phyloP scores from a whole-genome alignment of 2,329 filamentous ascomycete species.

The Aspergillus fischeri region DNA sequence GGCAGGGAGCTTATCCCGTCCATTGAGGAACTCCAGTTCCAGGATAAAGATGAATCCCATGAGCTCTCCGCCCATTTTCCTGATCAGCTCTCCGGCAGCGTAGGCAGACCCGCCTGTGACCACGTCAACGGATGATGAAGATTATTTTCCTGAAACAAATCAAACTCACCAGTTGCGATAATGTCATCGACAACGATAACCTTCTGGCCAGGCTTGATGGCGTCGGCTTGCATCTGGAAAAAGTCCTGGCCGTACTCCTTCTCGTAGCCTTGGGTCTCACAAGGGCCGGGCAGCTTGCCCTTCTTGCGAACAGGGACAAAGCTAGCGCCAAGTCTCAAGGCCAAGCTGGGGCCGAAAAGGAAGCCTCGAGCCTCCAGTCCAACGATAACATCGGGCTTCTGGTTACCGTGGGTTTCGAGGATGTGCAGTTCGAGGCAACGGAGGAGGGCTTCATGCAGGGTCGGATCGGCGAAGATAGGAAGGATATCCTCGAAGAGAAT shows the following conservation, averaged over 20 bases:
- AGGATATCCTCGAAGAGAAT: conserved; percentile 98
- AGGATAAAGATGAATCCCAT: conserved; percentile 93
- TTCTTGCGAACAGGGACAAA: conserved; percentile 94
- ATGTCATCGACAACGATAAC: conserved; percentile 96
- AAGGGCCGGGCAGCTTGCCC: conserved; percentile 91
- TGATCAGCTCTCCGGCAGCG: conserved; percentile 81
- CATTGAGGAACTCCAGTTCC: conserved; percentile 89
- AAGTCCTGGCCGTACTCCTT: conserved; percentile 96
- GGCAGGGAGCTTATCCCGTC: conserved; percentile 79
- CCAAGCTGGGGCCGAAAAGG: conserved; percentile 86
- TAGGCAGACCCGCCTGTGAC: conserved; percentile 77
- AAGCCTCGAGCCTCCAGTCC: conserved; percentile 93
- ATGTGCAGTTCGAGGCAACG: conserved; percentile 83
- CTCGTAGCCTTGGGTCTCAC: conserved; percentile 77
- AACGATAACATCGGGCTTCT: conserved; percentile 81
- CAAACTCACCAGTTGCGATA: conserved; percentile 82
- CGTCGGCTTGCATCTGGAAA: conserved; percentile 92
- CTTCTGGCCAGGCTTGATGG: conserved; percentile 79
- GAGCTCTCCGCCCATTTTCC: conserved; percentile 78
- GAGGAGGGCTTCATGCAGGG: conserved; percentile 71
- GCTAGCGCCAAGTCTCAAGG: conserved; percentile 72
- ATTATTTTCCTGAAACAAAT: neutral
- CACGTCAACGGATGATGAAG: neutral
- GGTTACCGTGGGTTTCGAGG: conserved; percentile 55
- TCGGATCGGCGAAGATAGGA: conserved; percentile 80